These are phyloP conservation scores for Linum usitatissimum DNA, from an alignment of 345 rosid genomes.

Conservation along the genomic window DNA sequence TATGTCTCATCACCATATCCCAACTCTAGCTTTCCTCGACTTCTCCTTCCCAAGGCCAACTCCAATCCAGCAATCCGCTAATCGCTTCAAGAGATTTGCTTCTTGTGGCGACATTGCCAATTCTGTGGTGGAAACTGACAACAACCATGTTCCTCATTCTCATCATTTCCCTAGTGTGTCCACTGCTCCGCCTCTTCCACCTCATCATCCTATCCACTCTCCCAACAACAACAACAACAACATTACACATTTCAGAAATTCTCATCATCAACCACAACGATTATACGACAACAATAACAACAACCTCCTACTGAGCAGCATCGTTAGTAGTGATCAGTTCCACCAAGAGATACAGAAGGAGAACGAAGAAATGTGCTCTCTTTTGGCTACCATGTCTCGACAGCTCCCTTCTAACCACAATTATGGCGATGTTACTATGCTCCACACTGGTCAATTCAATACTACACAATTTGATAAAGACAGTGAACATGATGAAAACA, in stretches of 20 bases:
- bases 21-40: slow-evolving; percentile 11
- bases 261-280: neutral
- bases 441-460: neutral
- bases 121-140: neutral
- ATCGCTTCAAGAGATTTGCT: neutral
- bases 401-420: neutral
- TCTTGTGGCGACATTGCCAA: neutral
- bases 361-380: slow-evolving; percentile 1
- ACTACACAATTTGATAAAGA: neutral
- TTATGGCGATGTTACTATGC: neutral
- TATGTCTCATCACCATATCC: slow-evolving; percentile 23
- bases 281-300: too few species aligned
- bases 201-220: neutral
- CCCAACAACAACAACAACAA: neutral
- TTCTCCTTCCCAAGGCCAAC: neutral
- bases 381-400: neutral
- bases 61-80: neutral
- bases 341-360: slow-evolving; percentile 1
- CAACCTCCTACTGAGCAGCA: neutral
- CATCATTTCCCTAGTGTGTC: neutral
- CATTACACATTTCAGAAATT: neutral
- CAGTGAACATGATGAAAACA: neutral
- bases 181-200: neutral
- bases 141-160: neutral
- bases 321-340: neutral